Evolutionary conservation across 371 early-diverging fungal species (phyloP), one percentile per base, ranked within the genome.

Genomic region (Rhizopus sp.): DNA sequence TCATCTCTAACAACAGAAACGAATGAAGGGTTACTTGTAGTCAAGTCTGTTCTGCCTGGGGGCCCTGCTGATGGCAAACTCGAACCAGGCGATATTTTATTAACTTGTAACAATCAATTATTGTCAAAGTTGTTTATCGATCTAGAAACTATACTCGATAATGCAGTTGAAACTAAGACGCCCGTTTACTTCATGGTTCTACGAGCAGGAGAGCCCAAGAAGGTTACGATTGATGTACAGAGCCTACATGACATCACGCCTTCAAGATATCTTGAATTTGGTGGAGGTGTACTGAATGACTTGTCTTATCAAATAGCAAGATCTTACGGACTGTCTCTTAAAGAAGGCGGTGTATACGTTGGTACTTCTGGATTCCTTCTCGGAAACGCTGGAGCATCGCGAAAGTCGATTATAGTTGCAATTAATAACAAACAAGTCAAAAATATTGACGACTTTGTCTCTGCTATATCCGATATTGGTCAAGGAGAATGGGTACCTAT

Each of bases 251-350:
- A 71, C 2, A 79, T 88, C 46, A 89, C 91, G 31, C 93, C 93
- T 1, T 68, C 77, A 62, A 69, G 79, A 7, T 88, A 79, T 51
- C 66, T 97, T 13, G 93, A 95, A 64, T 78, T 95, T 33, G 96
- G 96, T 45, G 97, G 95, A 38, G 88, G 86, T 12, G 81, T 88
- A 17, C 71, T 94, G 35, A 88, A 94, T 69, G 85, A 93, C 55
- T 64, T 95, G 5, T 89, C 90, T 15, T 95, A 93, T 68, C 94
- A 94, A 70, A 80, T 93, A 40, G 95, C 95, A 0, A 81, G 87
- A 46, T 81, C 84, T 5, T 91, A 86, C 64, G 82, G 83, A 34
- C 81, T 90, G 17, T 79, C 81, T 15, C 73, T 90, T 13, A 86
- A 91, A 3, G 80, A 84, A 7, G 79, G 84, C 4, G 94, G 95